Base-by-base conservation (phyloP, 805 yeast species). In the Ogataea paraovalis region DNA sequence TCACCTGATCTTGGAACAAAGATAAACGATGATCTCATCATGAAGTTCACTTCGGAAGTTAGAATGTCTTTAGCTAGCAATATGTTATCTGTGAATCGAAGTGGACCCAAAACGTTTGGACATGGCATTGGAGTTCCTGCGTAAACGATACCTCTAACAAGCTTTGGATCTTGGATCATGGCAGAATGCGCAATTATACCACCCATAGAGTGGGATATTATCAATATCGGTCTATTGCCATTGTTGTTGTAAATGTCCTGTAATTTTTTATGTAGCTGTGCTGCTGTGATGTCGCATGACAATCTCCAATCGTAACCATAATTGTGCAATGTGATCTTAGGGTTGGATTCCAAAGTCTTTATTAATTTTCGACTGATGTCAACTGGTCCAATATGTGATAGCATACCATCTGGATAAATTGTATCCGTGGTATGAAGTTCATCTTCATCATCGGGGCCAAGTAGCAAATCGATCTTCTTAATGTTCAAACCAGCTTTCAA, bases 241-340 rank as follows among this genome's bases (percentile, higher is more conserved):
- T 59, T 57, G 22, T 65, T 58, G 10, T 70, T 62, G 41, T 76
- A 72, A 23, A 88, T 67, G 5, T 70, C 59, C 18, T 57, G 52
- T 14, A 87, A 62, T 42, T 72, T 73, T n/a, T 72, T 65, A 30
- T 66, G 67, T n/a, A 91, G 68, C 51, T 80, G 73, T 6, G 67
- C 61, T 12, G 86, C 70, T 18, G 74, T 68, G 4, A 81, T 62
- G 38, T 80, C 86, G 2, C 80, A 73, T 6, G 91, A 80, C 5
- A 90, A 65, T 57, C 97, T 76, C 97, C 97, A 91, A 68, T 91
- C 97, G 64, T 90, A 91, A n/a, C 96, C 95, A 67, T 83, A 91
- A 47, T 85, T 83, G 46, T 79, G 78, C 5, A 87, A 81, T 14
- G 67, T 75, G 3, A 85, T 76, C 12, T 78, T 79, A 2, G 86